phyloP scores from a whole-genome alignment of 2,329 filamentous ascomycete genomes.

The Aspergillus persii region DNA sequence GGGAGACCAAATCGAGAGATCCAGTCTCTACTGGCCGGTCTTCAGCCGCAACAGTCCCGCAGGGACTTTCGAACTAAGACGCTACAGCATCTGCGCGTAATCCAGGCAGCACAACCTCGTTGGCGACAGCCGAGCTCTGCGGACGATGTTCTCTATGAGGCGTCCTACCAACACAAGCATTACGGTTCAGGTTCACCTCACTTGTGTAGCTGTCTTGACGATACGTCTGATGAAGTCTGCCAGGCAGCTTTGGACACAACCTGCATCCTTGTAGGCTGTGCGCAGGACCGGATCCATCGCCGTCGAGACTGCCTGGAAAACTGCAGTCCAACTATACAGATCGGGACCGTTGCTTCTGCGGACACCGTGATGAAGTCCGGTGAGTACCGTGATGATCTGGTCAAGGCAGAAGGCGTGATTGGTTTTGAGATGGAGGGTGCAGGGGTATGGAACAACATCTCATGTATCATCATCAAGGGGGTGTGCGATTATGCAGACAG shows the following conservation, averaged over 20 bases:
- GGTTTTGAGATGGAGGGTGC: constrained; percentile 9
- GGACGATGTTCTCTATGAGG: constrained; percentile 7
- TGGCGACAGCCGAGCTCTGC: background rate
- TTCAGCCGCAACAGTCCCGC: background rate
- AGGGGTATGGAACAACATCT: constrained; percentile 12
- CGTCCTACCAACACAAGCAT: constrained; percentile 12
- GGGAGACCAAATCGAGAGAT: constrained; percentile 9
- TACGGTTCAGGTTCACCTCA: background rate
- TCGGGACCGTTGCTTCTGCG: constrained; percentile 10
- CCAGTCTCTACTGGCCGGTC: background rate
- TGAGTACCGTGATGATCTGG: constrained; percentile 6
- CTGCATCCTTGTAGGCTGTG: constrained; percentile 5
- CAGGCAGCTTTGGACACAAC: background rate
- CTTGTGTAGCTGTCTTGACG: background rate
- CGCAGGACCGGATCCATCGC: background rate
- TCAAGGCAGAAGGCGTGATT: constrained; percentile 2
- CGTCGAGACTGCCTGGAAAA: background rate
- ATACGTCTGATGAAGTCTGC: constrained; percentile 2
- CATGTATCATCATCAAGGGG: constrained; percentile 15
- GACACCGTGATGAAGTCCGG: constrained; percentile 14
- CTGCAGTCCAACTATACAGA: background rate
- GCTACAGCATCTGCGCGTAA: background rate
- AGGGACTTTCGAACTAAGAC: background rate
- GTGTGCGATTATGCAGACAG: no score
- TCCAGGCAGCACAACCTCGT: background rate